Percentiles rank a stretch among this genome's conserved stretches.
phyloP scores from a whole-genome alignment of 1,284 basidiomycete species.

The Trichosporon sp. region DNA sequence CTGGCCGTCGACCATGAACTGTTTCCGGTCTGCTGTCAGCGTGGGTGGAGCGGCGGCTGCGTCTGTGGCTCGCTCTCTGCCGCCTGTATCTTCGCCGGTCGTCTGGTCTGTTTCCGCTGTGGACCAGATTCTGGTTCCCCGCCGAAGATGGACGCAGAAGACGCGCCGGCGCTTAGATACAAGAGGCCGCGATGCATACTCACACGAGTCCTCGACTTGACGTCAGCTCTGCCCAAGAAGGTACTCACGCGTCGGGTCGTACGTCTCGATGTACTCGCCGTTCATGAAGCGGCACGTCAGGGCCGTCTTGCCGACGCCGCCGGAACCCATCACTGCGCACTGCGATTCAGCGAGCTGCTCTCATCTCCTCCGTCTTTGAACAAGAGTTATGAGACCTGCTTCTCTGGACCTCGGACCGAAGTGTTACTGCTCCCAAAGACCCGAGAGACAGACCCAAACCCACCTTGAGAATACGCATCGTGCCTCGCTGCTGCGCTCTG shows the following conservation, averaged over 20 bases:
- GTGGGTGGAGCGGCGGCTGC: background rate
- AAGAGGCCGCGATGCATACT: no score
- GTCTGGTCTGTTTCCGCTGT: no score
- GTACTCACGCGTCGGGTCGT: constrained; percentile 39
- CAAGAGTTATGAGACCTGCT: no score
- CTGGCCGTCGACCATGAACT: constrained; percentile 33
- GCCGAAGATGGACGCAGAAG: no score
- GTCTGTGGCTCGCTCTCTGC: no score
- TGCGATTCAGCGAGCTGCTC: constrained; percentile 3
- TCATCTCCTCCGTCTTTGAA: background rate
- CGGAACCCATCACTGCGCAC: constrained; percentile 38
- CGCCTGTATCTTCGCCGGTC: no score
- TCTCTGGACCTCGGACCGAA: no score
- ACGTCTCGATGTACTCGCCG: constrained; percentile 35
- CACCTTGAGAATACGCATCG: constrained; percentile 5
- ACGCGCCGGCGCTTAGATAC: no score
- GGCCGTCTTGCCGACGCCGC: constrained; percentile 41
- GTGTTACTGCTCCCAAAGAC: background rate
- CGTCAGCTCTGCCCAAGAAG: background rate
- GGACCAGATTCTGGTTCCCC: no score
- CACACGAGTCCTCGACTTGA: constrained; percentile 39
- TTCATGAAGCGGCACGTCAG: constrained; percentile 39
- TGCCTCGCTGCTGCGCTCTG: background rate
- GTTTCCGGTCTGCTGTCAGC: constrained; percentile 30
- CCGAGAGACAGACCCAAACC: background rate